Conservation (phyloP, 2,329 filamentous ascomycete genomes). For the Lachnellula occidentalis region DNA sequence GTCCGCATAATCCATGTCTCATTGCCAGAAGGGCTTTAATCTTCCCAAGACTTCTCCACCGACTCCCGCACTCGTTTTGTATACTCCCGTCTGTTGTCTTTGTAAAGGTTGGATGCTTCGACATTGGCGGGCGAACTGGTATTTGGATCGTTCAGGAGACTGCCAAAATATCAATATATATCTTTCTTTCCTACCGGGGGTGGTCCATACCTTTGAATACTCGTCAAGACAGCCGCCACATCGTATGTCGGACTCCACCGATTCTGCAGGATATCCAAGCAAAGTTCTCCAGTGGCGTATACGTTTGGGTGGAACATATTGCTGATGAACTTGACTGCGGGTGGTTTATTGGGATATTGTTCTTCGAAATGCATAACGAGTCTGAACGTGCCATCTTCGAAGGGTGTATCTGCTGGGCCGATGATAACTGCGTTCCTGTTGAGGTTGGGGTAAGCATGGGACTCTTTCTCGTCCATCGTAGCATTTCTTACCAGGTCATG, state of each 20-base stretch:
- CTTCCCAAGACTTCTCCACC: constrained; percentile 99
- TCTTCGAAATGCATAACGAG: constrained; percentile 99
- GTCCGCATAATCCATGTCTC: not conserved
- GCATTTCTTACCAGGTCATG: constrained; percentile 73
- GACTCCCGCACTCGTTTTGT: constrained; percentile 92
- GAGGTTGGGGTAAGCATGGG: constrained; percentile 5
- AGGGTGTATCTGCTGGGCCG: constrained; percentile 91
- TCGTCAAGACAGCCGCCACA: constrained; percentile 92
- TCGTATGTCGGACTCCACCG: constrained; percentile 98
- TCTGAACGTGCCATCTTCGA: constrained; percentile 95
- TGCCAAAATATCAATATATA: constrained; percentile 33
- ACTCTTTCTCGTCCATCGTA: not conserved
- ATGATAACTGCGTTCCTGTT: constrained; percentile 97
- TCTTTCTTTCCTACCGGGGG: not conserved
- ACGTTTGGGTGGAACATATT: constrained; percentile 99
- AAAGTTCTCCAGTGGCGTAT: constrained; percentile 93
- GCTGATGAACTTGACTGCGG: constrained; percentile 96
- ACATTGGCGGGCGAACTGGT: constrained; percentile 98
- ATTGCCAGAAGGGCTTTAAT: constrained; percentile 42
- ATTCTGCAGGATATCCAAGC: constrained; percentile 94
- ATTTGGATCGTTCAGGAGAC: constrained; percentile 94
- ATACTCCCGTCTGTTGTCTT: constrained; percentile 96
- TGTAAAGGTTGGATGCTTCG: constrained; percentile 96
- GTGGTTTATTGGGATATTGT: constrained; percentile 97
- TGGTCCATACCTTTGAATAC: constrained; percentile 77